Conservation (phyloP, 306 rosid species). For the Quercus berberidifolia region DNA sequence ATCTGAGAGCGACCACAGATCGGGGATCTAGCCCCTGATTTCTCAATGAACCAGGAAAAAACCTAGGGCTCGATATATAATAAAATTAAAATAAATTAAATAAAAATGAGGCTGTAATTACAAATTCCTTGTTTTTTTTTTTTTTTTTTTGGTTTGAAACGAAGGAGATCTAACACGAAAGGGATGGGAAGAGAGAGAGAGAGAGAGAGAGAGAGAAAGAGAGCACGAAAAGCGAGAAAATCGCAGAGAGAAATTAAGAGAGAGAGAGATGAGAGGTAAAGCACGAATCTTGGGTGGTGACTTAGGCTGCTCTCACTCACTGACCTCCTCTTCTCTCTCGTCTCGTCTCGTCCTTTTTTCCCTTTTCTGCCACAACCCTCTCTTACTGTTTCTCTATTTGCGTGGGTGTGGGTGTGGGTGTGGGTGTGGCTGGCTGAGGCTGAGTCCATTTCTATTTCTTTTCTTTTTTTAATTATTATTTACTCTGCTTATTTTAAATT, state of each 20-base stretch:
- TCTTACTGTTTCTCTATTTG: no score
- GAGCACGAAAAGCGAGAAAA: conserved; percentile 13
- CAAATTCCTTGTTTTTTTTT: no score
- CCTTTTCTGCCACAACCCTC: not conserved
- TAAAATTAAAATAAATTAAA: not conserved
- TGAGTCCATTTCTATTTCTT: no score
- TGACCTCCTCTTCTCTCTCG: not conserved
- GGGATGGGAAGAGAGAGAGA: not conserved
- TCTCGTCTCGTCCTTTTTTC: not conserved
- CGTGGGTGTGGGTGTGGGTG: no score
- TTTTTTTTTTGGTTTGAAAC: not conserved
- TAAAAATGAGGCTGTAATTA: not conserved
- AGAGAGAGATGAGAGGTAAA: conserved; percentile 38
- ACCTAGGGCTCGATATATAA: conserved; percentile 2
- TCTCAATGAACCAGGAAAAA: conserved; percentile 4
- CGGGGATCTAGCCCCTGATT: conserved; percentile 14
- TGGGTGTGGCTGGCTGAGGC: no score
- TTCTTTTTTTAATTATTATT: no score
- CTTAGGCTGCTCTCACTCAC: conserved; percentile 16
- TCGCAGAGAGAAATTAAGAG: conserved; percentile 17
- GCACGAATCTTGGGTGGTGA: conserved; percentile 29
- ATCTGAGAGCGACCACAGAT: conserved; percentile 13
- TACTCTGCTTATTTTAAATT: no score
- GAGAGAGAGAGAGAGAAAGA: no score
- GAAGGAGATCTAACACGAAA: conserved; percentile 9